These are phyloP conservation scores for Acer campestre DNA, from an alignment of 345 rosid species.

Conservation along the genomic window DNA sequence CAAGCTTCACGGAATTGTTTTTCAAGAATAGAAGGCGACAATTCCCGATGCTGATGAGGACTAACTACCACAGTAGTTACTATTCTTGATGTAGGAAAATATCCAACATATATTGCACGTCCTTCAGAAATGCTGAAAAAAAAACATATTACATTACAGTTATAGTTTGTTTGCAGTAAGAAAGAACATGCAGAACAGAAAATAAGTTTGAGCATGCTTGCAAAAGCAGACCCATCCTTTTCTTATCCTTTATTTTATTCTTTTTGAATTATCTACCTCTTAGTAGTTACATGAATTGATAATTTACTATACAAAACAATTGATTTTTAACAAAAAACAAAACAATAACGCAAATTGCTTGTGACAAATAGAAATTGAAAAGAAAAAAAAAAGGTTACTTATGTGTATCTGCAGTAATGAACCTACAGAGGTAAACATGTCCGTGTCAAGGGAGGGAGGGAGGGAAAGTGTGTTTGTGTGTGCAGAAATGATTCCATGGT, in stretches of 20 bases:
- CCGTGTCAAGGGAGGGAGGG: too few species aligned
- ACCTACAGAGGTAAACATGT: background rate
- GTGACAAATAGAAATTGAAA: background rate
- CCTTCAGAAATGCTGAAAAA: conserved; percentile 66
- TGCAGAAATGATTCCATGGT: too few species aligned
- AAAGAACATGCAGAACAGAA: conserved; percentile 7
- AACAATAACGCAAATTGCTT: background rate
- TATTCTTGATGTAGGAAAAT: conserved; percentile 56
- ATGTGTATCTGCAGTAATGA: background rate
- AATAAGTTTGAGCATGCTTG: background rate
- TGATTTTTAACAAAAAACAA: background rate
- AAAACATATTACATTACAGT: background rate
- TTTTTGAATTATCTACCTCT: background rate
- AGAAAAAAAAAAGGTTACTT: background rate
- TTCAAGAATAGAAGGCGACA: conserved; percentile 69
- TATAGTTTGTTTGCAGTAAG: background rate
- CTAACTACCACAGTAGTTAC: conserved; percentile 71
- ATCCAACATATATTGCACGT: conserved; percentile 69
- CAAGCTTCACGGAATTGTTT: conserved; percentile 90
- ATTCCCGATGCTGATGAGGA: conserved; percentile 66
- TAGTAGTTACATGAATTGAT: background rate
- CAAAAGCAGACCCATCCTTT: background rate
- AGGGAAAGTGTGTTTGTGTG: background rate
- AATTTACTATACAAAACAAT: background rate
- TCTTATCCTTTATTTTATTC: background rate